phyloP scores from a whole-genome alignment of 768 basidiomycete species.

The Calocera cornea region DNA sequence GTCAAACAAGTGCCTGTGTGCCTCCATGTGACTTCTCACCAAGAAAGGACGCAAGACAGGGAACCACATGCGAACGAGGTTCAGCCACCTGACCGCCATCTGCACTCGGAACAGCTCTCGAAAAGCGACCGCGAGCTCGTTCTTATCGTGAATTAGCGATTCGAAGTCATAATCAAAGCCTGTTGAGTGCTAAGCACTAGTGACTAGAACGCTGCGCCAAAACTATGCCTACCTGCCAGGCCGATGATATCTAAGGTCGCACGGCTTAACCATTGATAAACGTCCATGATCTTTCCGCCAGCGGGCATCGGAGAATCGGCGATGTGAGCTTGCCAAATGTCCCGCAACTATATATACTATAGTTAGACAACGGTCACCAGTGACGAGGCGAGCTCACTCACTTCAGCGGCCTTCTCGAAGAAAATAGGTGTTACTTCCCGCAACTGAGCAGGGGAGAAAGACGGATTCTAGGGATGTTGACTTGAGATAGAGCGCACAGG shows the following conservation, averaged over 20 bases:
- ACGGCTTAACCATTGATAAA: conserved; percentile 33
- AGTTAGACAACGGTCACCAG: background rate
- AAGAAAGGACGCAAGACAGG: conserved; percentile 15
- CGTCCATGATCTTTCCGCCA: conserved; percentile 33
- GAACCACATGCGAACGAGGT: background rate
- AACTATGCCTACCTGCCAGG: conserved; percentile 20
- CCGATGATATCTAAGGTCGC: conserved; percentile 31
- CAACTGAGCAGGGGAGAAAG: conserved; percentile 48
- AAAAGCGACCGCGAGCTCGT: conserved; percentile 40
- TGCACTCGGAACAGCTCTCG: conserved; percentile 20
- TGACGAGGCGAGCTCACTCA: conserved; percentile 14
- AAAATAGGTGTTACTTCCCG: conserved; percentile 45
- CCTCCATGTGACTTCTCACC: conserved; percentile 26
- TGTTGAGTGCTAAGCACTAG: conserved; percentile 2
- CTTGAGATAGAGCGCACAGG: background rate
- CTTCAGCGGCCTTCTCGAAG: conserved; percentile 40
- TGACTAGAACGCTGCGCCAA: background rate
- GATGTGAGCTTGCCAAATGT: conserved; percentile 38
- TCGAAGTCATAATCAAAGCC: conserved; percentile 42
- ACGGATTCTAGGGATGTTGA: conserved; percentile 36
- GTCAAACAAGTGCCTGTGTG: conserved; percentile 34
- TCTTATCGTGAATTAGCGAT: conserved; percentile 35
- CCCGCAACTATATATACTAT: background rate
- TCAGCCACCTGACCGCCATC: conserved; percentile 17
- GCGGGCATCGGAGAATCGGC: conserved; percentile 23